Base-by-base conservation (phyloP, 139 green algal genomes). In the Haematococcus sp. region DNA sequence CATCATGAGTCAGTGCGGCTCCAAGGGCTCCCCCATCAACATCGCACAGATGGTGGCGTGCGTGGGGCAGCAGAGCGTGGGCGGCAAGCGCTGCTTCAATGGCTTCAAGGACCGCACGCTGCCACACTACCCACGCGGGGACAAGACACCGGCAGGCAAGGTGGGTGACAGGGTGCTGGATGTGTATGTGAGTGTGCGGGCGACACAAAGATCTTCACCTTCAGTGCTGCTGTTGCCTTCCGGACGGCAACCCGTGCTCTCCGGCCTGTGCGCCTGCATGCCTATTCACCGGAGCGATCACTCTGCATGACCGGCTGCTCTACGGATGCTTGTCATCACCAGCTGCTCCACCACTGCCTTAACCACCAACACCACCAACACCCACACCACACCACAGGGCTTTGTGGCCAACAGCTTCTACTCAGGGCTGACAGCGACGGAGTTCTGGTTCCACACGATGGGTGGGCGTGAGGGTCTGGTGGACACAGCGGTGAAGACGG, bases 371-470 rank as follows among this genome's bases (percentile, higher is more conserved):
- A 7, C 40, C 40, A 49, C 40, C 40, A 19, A 31, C 7, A 49
- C 40, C 40, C 40, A 7, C 40, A 7, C 11, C 40, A 11, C 40
- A n/a, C 40, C 40, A 19, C 40, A 97, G 73, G 95, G 95, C 59
- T 99, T 99, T 82, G 95, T 99, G 54, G 93, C 91, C 55, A 94
- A 94, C 84, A 94, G 83, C n/a, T 99, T 99, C 88, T 98, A 94
- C 83, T 82, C 73, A 60, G 94, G 95, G 3, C 87, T 99, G 28
- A 93, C 78, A 11, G 90, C 95, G 56, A 97, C 93, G 3, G 95
- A 99, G 89, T 99, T 98, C 72, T 98, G 98, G 86, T 99, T 99
- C 83, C 95, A 99, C 88, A 98, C 95, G 66, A 99, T 99, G 95
- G 95, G 88, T 0, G 93, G 93, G 9, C 81, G 93, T 0, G 93